A percentile compares a stretch with the other conserved stretches of the same genome.
Evolutionary conservation across 441 rosid species (phyloP).

Genomic region (Arabidopsis lyrata): DNA sequence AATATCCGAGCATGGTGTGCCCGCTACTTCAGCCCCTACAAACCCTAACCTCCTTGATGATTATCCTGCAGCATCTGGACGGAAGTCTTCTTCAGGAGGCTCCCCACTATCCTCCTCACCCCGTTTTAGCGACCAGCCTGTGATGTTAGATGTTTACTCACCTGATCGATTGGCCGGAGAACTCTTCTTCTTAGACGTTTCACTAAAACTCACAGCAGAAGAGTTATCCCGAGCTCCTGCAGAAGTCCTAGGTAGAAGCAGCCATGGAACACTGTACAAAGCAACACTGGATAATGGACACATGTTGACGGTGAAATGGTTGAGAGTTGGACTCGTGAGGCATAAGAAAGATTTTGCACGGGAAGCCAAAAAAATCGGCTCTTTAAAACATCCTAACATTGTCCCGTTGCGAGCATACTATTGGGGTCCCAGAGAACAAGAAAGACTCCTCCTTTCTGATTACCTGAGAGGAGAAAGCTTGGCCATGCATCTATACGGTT

Average conservation of each 20-base stretch:
- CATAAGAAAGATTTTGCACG: constrained; percentile 89
- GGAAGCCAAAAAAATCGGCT: constrained; percentile 83
- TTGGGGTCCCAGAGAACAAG: constrained; percentile 97
- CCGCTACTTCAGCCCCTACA: constrained; percentile 50
- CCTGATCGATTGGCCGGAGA: constrained; percentile 97
- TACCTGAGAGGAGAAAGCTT: constrained; percentile 87
- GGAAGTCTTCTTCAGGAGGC: constrained; percentile 79
- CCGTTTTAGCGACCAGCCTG: constrained; percentile 70
- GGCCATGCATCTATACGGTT: constrained; percentile 92
- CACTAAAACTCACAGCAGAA: constrained; percentile 82
- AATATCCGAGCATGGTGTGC: constrained; percentile 63
- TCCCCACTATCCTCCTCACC: constrained; percentile 88
- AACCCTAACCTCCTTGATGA: constrained; percentile 68
- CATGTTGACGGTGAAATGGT: constrained; percentile 93
- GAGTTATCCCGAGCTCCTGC: constrained; percentile 96
- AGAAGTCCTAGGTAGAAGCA: constrained; percentile 98
- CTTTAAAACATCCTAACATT: constrained; percentile 74
- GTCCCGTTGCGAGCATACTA: constrained; percentile 90
- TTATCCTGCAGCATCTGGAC: constrained; percentile 68
- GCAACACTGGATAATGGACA: constrained; percentile 89
- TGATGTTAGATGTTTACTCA: constrained; percentile 79
- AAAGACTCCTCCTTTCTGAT: constrained; percentile 89
- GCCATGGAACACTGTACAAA: constrained; percentile 93
- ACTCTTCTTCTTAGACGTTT: constrained; percentile 75
- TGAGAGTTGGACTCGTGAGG: constrained; percentile 89